Evolutionary conservation across 306 rosid species (phyloP).

Genomic region (Lablab purpureus): DNA sequence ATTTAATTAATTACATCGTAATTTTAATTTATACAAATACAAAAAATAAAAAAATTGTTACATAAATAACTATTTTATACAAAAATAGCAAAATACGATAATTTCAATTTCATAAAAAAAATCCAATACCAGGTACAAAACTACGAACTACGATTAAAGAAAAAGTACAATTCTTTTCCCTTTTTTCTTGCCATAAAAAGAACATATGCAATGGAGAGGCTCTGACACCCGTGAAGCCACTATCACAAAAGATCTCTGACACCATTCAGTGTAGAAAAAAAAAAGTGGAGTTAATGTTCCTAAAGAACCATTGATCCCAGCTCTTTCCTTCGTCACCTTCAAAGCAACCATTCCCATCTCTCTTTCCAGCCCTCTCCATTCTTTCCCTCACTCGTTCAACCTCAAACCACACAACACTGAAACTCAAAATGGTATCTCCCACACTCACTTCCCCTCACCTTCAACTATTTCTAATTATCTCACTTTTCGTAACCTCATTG

Average conservation of each 20-base stretch:
- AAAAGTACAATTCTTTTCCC: neutral
- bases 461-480: slow-evolving; percentile 1
- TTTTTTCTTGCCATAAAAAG: neutral
- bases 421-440: slow-evolving; percentile 48
- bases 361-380: slow-evolving; percentile 33
- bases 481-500: neutral
- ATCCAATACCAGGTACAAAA: too few species aligned
- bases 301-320: too few species aligned
- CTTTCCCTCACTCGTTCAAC: too few species aligned
- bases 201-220: slow-evolving; percentile 9
- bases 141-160: neutral
- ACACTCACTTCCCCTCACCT: neutral
- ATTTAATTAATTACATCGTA: too few species aligned
- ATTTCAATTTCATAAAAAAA: too few species aligned
- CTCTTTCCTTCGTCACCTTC: neutral
- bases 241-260: slow-evolving; percentile 7
- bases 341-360: neutral
- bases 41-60: too few species aligned
- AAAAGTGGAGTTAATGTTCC: neutral
- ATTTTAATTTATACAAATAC: too few species aligned
- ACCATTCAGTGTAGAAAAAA: neutral
- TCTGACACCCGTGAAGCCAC: slow-evolving; percentile 54
- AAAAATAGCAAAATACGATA: too few species aligned
- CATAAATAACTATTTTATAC: too few species aligned
- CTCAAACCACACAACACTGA: neutral